These are phyloP conservation scores for Madurella fahalii DNA, from an alignment of 2,329 filamentous ascomycete genomes.

Conservation along the genomic window DNA sequence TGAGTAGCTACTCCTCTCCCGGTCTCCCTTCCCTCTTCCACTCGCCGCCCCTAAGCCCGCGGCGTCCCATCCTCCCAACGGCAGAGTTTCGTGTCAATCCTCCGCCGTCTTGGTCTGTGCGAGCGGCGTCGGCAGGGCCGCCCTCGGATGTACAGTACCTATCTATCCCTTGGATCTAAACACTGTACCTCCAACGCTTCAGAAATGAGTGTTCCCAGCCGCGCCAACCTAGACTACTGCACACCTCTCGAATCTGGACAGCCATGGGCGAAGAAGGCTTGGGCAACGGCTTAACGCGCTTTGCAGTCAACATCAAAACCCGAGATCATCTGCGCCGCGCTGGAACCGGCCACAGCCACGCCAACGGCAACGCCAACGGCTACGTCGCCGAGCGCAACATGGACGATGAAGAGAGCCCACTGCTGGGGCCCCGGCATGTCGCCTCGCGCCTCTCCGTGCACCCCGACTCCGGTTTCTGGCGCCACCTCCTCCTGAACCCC, in stretches of 20 bases:
- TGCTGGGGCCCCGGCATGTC: conserved; percentile 13
- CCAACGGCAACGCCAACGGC: conserved; percentile 3
- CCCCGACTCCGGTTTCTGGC: conserved; percentile 24
- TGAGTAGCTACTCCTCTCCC: conserved; percentile 5
- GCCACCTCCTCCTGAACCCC: conserved; percentile 45
- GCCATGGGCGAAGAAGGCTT: conserved; percentile 14
- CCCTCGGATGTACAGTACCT: background rate
- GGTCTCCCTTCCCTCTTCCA: background rate
- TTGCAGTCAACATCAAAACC: conserved; percentile 30
- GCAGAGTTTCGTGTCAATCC: background rate
- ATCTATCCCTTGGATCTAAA: background rate
- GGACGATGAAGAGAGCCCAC: conserved; percentile 19
- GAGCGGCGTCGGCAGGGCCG: background rate
- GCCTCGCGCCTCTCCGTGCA: conserved; percentile 1
- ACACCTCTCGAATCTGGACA: background rate
- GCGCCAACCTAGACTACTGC: conserved; percentile 1
- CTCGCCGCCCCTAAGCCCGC: background rate
- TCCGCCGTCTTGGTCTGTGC: background rate
- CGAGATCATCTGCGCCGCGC: conserved; percentile 24
- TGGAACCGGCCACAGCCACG: conserved; percentile 9
- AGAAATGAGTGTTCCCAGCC: conserved; percentile 16
- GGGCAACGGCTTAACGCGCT: conserved; percentile 14
- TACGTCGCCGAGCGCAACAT: conserved; percentile 3
- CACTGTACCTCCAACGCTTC: background rate
- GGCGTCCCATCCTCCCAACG: background rate